Evolutionary conservation across 768 basidiomycete species (phyloP), one percentile per base, ranked within the genome.

Genomic region (Mycena chlorophos): DNA sequence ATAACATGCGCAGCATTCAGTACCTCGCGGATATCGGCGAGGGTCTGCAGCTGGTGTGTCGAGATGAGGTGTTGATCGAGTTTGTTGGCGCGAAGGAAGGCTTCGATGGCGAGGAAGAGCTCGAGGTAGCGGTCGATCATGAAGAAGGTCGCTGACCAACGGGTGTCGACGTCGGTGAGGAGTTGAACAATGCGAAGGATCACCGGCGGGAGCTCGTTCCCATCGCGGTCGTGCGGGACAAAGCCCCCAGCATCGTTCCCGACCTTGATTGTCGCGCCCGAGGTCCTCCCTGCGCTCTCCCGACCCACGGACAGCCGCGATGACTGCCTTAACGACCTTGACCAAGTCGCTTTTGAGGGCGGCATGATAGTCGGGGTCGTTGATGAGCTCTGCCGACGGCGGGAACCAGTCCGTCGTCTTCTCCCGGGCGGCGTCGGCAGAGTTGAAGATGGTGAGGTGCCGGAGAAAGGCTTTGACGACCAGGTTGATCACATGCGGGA

Each of bases 141-240:
- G 1, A 67, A 38, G 29, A 63, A 71, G 2, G 61, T 71, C 20
- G 72, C 69, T 5, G 72, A 73, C 71, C 68, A 70, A 2, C 68
- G 57, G 4, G 62, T 62, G 16, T 71, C 68, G 3, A 71, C 63
- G 47, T 72, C 70, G 14, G 55, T 51, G 8, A 73, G 40, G 3
- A 71, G 53, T 16, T 56, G 31, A 4, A 69, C 56, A 13, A 52
- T 48, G 2, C 42, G 56, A 4, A 68, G 49, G 1, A 13, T 3
- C 45, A 13, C 20, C 22, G 22, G 22, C 6, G 51, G 54, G 29
- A 20, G 38, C 8, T 37, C 56, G 5, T 16, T 37, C 10, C 34
- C 34, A n/a, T n/a, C n/a, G 34, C 12, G 10, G n/a, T 37, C 34
- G 34, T 37, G 34, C n/a, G 34, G 34, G 34, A 37, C n/a, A n/a